These are phyloP conservation scores for Wickerhamomyces pijperi DNA, from an alignment of 805 yeast species.

Conservation along the genomic window DNA sequence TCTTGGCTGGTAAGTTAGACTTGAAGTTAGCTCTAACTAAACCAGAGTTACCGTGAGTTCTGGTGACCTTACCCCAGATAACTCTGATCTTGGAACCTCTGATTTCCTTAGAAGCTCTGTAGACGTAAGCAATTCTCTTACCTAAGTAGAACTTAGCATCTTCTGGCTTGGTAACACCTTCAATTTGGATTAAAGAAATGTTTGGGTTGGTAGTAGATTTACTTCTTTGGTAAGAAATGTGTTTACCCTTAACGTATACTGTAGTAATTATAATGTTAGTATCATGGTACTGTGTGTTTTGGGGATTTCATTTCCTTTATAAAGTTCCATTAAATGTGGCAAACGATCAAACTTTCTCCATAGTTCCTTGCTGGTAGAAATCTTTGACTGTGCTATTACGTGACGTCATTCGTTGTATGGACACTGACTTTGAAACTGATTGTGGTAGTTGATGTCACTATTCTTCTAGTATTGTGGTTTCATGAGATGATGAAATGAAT, in stretches of 20 bases:
- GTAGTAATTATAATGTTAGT: slow-evolving; percentile 19
- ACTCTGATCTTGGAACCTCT: slow-evolving; percentile 99
- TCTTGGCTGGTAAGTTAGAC: slow-evolving; percentile 98
- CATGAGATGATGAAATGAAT: no score
- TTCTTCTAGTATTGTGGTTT: no score
- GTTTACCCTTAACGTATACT: slow-evolving; percentile 99
- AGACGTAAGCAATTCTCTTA: slow-evolving; percentile 98
- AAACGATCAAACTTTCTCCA: no score
- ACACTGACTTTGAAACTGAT: no score
- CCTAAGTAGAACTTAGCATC: slow-evolving; percentile 99
- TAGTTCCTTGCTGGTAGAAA: no score
- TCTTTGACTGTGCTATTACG: no score
- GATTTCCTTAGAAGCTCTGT: slow-evolving; percentile 96
- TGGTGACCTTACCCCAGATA: slow-evolving; percentile 98
- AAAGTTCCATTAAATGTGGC: no score
- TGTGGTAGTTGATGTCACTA: no score
- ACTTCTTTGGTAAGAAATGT: slow-evolving; percentile 99
- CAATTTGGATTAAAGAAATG: slow-evolving; percentile 92
- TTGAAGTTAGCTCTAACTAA: slow-evolving; percentile 98
- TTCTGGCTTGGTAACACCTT: slow-evolving; percentile 84
- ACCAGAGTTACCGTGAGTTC: slow-evolving; percentile 99
- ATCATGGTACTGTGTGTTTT: neutral
- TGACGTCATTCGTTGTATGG: no score
- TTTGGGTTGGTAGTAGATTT: slow-evolving; percentile 97
- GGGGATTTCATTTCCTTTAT: no score